These are phyloP conservation scores for Alisma plantagoaquatica DNA, from an alignment of 106 monocot species.

Conservation along the genomic window DNA sequence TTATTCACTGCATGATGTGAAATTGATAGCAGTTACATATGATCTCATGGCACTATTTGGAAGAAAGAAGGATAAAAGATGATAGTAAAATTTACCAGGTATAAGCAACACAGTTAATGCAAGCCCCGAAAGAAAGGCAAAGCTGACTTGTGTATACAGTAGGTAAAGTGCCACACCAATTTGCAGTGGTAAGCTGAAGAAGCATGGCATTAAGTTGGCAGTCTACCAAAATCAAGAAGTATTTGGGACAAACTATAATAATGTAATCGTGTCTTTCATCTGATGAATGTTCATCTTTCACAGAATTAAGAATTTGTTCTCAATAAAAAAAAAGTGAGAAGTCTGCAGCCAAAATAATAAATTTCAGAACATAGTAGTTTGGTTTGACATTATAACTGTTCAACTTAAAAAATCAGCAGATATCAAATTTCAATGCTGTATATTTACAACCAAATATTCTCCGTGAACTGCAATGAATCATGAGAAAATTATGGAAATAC, in stretches of 20 bases:
- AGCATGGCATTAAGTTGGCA: too few relatives aligned
- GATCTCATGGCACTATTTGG: background rate
- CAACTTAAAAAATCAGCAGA: background rate
- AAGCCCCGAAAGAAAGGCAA: slow-evolving; percentile 87
- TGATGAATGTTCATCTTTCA: background rate
- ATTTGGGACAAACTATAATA: background rate
- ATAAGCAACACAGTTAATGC: slow-evolving; percentile 84
- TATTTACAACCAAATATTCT: background rate
- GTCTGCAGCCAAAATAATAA: background rate
- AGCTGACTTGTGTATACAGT: slow-evolving; percentile 89
- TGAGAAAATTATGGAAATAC: background rate
- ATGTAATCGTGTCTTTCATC: too few relatives aligned
- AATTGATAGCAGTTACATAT: background rate
- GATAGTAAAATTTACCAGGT: slow-evolving; percentile 53
- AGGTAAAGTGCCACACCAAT: slow-evolving; percentile 87
- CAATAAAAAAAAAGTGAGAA: background rate
- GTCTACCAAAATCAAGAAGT: slow-evolving; percentile 1
- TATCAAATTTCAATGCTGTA: background rate
- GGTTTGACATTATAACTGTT: background rate
- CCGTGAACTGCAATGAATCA: background rate
- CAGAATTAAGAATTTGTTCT: background rate
- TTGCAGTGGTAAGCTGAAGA: slow-evolving; percentile 81
- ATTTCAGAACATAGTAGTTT: background rate
- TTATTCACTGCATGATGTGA: slow-evolving; percentile 75
- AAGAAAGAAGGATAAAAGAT: background rate